Evolutionary conservation across 164 flowering plant species (phyloP), one percentile per base, ranked within the genome.

Genomic region (Saururus chinensis): DNA sequence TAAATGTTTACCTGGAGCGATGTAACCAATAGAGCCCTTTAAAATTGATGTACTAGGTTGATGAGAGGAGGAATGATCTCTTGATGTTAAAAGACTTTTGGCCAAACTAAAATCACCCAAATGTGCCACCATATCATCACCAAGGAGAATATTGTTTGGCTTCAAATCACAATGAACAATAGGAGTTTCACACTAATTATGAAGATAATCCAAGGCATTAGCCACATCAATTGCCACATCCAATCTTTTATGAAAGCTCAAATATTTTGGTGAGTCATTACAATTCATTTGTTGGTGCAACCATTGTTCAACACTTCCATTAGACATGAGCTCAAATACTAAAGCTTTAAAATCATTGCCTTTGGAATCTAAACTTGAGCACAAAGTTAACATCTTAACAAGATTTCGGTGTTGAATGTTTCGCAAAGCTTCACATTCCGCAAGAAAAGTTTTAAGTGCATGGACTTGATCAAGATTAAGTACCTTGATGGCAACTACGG

Each of bases 131-230:
- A 71, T 37, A 22, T 64, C 65, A 19, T 60, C 42, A 42, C 66
- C 70, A 7, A 71, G 70, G 53, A 71, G 74, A 20, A 71, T 61
- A 40, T 71, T 71, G 59, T 62, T 66, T 48, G 74, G 74, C 56
- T 71, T 71, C n/a, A 66, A 40, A 48, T 71, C 70, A n/a, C 70
- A 63, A 30, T 71, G 70, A 48, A 66, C 45, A 21, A 58, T 45
- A 4, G 61, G 68, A 11, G 57, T 63, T 7, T 64, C 49, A 40
- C 70, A 60, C 12, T 70, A 23, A n/a, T 67, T 58, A 59, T 77
- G 80, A 26, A 77, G 76, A 65, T 77, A 77, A 7, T 70, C 74
- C 58, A 77, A 37, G 0, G 75, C 77, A 26, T n/a, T 64, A 57
- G 80, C 77, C 2, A 74, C 76, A 63, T 72, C 76, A 12, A 76